Base-by-base conservation (phyloP, 2,329 filamentous ascomycete species). In the Alternaria alternata region DNA sequence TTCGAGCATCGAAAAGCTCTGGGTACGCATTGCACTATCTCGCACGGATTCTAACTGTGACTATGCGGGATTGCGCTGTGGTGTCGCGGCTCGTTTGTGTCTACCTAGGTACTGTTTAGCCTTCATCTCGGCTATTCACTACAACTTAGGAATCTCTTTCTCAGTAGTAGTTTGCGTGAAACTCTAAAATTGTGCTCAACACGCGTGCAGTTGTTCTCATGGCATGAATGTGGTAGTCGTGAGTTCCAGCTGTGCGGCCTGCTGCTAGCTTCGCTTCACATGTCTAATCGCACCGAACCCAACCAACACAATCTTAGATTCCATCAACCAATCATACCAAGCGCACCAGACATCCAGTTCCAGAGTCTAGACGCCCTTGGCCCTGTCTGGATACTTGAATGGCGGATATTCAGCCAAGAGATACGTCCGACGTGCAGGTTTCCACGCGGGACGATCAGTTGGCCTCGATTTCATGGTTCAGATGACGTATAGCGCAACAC, bases 391-490 rank as follows among this genome's bases (percentile, higher is more conserved):
- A 48, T 11, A 36, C 30, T 48, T 48, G 46, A n/a, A 11, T 36
- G 46, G 46, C 18, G 46, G 48, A 32, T 26, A 24, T 22, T 20
- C 48, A 51, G 48, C 34, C 34, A 51, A 51, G 48, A 51, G 39
- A 43, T 38, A 36, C 24, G 48, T 39, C 32, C 12, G 48, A 51
- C n/a, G 34, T 39, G 48, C 32, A 36, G 32, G 53, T 61, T 65
- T 63, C 54, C 62, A 64, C 60, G 57, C 63, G 60, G 59, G 60
- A 62, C 60, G 58, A 67, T 65, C 65, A 62, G 48, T 62, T 52
- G 63, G 44, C 54, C 60, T 39, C 43, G 56, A 39, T 55, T 28
- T 38, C 9, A 11, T 48, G 53, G 43, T 41, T 32, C 54, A 49
- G 41, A 67, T 67, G 65, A 64, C 65, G 65, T 66, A 64, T 60